Conservation (phyloP, 371 early-diverging fungal genomes). For the Cokeromyces recurvatus region DNA sequence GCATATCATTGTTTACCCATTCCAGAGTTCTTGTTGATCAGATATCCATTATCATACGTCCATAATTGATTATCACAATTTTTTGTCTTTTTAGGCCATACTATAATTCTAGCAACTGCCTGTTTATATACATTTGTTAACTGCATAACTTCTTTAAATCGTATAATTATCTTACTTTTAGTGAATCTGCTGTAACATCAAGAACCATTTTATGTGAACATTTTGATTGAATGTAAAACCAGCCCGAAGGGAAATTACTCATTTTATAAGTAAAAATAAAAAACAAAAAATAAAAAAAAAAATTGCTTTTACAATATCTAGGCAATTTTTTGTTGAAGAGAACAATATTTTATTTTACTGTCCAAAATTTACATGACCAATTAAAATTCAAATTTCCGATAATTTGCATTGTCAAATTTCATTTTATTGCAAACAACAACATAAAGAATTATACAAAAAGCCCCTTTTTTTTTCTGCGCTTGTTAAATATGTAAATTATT, state of each 20-base stretch:
- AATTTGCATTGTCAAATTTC: no score
- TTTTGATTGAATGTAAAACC: slow-evolving; percentile 46
- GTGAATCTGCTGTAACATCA: slow-evolving; percentile 37
- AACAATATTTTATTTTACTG: no score
- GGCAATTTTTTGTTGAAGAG: no score
- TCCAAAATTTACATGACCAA: no score
- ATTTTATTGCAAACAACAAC: no score
- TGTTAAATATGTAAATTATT: no score
- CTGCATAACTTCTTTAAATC: neutral
- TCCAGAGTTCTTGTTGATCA: slow-evolving; percentile 23
- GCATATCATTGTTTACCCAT: slow-evolving; percentile 30
- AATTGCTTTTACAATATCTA: no score
- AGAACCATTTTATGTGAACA: slow-evolving; percentile 41
- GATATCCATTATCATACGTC: slow-evolving; percentile 20
- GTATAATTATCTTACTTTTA: slow-evolving; percentile 25
- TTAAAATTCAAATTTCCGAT: no score
- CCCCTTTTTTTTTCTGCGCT: no score
- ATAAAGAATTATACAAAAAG: no score
- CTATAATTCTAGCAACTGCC: slow-evolving; percentile 37
- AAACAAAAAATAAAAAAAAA: no score
- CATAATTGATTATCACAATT: slow-evolving; percentile 34
- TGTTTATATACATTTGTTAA: slow-evolving; percentile 3
- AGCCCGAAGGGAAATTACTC: slow-evolving; percentile 43
- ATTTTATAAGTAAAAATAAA: slow-evolving; percentile 5
- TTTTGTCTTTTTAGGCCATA: slow-evolving; percentile 33